Percentiles rank a stretch among this genome's conserved stretches.
Evolutionary conservation across 768 basidiomycete species (phyloP).

Genomic region (Termitomyces sp.): DNA sequence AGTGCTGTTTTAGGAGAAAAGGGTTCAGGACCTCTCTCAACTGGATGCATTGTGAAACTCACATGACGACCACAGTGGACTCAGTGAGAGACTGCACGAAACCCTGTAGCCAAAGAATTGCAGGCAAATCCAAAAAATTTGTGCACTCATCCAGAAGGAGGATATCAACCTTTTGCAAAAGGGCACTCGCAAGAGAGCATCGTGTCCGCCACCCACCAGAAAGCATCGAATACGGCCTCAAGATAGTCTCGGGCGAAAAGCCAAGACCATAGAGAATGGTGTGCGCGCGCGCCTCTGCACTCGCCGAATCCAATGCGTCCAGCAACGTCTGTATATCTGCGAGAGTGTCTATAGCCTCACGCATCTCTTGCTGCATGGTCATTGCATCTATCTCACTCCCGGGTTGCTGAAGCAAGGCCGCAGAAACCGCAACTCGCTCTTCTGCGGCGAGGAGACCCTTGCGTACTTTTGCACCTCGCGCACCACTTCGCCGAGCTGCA

Average conservation of each 20-base stretch:
- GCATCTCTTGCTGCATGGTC: slow-evolving; percentile 16
- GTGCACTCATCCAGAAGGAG: slow-evolving; percentile 56
- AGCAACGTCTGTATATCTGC: slow-evolving; percentile 20
- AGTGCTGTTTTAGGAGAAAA: slow-evolving; percentile 20
- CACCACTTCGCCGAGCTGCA: slow-evolving; percentile 46
- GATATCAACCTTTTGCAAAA: slow-evolving; percentile 52
- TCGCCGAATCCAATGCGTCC: slow-evolving; percentile 25
- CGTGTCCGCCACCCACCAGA: slow-evolving; percentile 66
- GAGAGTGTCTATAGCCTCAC: slow-evolving; percentile 20
- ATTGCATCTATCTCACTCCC: slow-evolving; percentile 18
- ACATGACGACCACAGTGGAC: slow-evolving; percentile 52
- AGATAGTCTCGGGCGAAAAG: slow-evolving; percentile 34
- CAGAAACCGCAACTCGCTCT: slow-evolving; percentile 27
- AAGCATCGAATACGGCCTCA: slow-evolving; percentile 36
- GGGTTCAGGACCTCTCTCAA: not conserved
- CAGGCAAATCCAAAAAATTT: slow-evolving; percentile 47
- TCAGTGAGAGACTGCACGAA: slow-evolving; percentile 37
- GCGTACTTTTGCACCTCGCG: slow-evolving; percentile 51
- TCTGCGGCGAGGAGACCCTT: slow-evolving; percentile 44
- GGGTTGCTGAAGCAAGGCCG: slow-evolving; percentile 15
- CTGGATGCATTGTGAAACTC: not conserved
- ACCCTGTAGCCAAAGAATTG: slow-evolving; percentile 48
- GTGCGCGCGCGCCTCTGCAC: slow-evolving; percentile 42
- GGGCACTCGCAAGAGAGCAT: slow-evolving; percentile 50
- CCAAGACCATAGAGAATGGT: slow-evolving; percentile 54